These are phyloP conservation scores for Candida tibetensis DNA, from an alignment of 805 yeast genomes.

Conservation along the genomic window DNA sequence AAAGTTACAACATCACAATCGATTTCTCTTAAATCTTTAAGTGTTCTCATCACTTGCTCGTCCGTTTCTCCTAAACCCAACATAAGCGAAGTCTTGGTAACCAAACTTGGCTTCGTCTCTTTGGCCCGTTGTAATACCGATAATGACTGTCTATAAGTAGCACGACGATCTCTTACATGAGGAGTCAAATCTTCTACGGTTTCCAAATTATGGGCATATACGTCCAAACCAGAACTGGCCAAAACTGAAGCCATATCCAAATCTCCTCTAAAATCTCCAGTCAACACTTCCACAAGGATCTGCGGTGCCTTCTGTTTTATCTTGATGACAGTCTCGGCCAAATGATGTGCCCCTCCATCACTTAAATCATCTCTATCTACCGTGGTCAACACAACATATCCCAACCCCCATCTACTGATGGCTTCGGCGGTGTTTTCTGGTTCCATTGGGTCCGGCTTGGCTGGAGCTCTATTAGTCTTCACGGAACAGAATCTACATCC, in stretches of 20 bases:
- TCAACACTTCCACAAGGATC: slow-evolving; percentile 85
- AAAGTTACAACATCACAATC: slow-evolving; percentile 94
- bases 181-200: slow-evolving; percentile 96
- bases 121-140: slow-evolving; percentile 80
- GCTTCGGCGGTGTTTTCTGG: slow-evolving; percentile 99
- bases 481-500: slow-evolving; percentile 99
- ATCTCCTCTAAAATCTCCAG: slow-evolving; percentile 96
- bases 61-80: slow-evolving; percentile 96
- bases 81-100: slow-evolving; percentile 95
- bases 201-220: slow-evolving; percentile 94
- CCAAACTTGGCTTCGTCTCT: slow-evolving; percentile 62
- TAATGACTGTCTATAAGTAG: slow-evolving; percentile 87
- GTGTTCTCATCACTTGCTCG: slow-evolving; percentile 75
- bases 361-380: slow-evolving; percentile 93
- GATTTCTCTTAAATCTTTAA: slow-evolving; percentile 70
- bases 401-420: slow-evolving; percentile 95
- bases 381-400: slow-evolving; percentile 94
- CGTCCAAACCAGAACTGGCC: slow-evolving; percentile 88
- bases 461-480: slow-evolving; percentile 85
- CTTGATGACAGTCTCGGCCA: slow-evolving; percentile 79
- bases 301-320: slow-evolving; percentile 89
- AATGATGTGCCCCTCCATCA: slow-evolving; percentile 92
- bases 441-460: slow-evolving; percentile 89
- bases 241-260: slow-evolving; percentile 72
- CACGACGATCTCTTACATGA: slow-evolving; percentile 92